Conservation (phyloP, 768 basidiomycete genomes). For the Rhizopogon vinicolor region DNA sequence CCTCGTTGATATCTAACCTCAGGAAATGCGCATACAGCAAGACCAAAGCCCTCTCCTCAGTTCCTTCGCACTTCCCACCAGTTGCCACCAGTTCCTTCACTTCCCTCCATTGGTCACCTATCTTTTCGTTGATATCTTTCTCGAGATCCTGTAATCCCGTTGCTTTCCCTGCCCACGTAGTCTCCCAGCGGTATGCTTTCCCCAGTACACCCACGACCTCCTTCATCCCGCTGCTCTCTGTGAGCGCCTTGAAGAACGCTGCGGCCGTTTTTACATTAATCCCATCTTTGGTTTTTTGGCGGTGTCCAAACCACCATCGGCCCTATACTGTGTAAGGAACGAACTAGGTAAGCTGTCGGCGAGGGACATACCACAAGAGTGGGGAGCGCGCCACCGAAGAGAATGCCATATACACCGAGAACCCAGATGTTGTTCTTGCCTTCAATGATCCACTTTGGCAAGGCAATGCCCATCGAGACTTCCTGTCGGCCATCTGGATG, state of each 20-base stretch:
- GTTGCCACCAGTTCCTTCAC: slow-evolving; percentile 39
- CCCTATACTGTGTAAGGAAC: slow-evolving; percentile 39
- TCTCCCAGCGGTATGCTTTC: slow-evolving; percentile 60
- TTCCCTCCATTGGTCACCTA: slow-evolving; percentile 52
- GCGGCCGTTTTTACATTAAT: slow-evolving; percentile 78
- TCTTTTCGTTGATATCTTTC: slow-evolving; percentile 40
- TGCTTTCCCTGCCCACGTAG: slow-evolving; percentile 22
- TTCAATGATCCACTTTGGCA: slow-evolving; percentile 92
- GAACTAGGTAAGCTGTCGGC: background rate
- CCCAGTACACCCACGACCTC: slow-evolving; percentile 72
- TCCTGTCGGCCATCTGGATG: slow-evolving; percentile 98
- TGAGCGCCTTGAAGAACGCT: slow-evolving; percentile 81
- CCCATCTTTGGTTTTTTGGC: slow-evolving; percentile 89
- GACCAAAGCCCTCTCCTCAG: slow-evolving; percentile 54
- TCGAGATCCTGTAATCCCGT: slow-evolving; percentile 48
- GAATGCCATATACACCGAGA: slow-evolving; percentile 76
- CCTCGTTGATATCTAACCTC: slow-evolving; percentile 50
- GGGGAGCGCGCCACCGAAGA: slow-evolving; percentile 88
- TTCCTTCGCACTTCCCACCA: slow-evolving; percentile 27
- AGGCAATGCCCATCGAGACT: slow-evolving; percentile 89
- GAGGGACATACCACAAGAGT: slow-evolving; percentile 59
- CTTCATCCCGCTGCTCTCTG: slow-evolving; percentile 70
- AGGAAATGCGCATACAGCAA: slow-evolving; percentile 85
- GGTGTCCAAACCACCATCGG: slow-evolving; percentile 96
- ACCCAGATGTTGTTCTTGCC: slow-evolving; percentile 91